These are phyloP conservation scores for Backusella mclennaniae DNA, from an alignment of 192 early-diverging fungal species.

Conservation along the genomic window DNA sequence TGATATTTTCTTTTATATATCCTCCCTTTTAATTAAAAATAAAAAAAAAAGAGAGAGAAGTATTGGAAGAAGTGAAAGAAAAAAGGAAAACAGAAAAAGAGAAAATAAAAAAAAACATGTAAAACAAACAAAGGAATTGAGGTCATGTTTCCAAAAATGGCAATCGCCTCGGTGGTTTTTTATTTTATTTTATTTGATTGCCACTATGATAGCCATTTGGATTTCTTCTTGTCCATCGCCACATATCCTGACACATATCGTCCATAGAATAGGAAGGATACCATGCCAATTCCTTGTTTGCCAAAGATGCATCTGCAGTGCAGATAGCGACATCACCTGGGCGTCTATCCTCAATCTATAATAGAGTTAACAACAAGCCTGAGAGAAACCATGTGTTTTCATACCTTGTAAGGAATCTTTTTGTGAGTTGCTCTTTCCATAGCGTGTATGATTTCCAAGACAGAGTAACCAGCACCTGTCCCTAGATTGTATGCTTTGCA, in stretches of 20 bases:
- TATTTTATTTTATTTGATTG: neutral
- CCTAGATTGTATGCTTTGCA: slow-evolving; percentile 89
- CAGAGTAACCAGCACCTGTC: slow-evolving; percentile 89
- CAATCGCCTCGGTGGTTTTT: slow-evolving; percentile 5
- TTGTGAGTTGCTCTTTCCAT: slow-evolving; percentile 76
- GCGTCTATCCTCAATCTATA: slow-evolving; percentile 38
- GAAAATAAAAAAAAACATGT: neutral
- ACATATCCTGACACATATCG: slow-evolving; percentile 60
- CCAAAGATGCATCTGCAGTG: slow-evolving; percentile 50
- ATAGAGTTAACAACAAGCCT: neutral
- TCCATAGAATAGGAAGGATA: slow-evolving; percentile 45
- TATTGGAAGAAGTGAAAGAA: neutral
- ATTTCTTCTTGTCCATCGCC: slow-evolving; percentile 55
- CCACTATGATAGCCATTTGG: slow-evolving; percentile 46
- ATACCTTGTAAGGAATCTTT: slow-evolving; percentile 74
- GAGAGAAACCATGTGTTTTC: neutral
- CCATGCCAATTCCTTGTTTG: slow-evolving; percentile 53
- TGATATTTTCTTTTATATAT: neutral
- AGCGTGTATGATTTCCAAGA: slow-evolving; percentile 87
- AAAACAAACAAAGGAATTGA: slow-evolving; percentile 4
- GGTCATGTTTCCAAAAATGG: slow-evolving; percentile 6
- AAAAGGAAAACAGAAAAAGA: neutral
- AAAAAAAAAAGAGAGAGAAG: neutral
- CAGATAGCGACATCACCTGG: slow-evolving; percentile 53
- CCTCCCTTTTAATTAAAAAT: neutral